These are phyloP conservation scores for Kuraishia cidri DNA, from an alignment of 805 yeast genomes.

Conservation along the genomic window DNA sequence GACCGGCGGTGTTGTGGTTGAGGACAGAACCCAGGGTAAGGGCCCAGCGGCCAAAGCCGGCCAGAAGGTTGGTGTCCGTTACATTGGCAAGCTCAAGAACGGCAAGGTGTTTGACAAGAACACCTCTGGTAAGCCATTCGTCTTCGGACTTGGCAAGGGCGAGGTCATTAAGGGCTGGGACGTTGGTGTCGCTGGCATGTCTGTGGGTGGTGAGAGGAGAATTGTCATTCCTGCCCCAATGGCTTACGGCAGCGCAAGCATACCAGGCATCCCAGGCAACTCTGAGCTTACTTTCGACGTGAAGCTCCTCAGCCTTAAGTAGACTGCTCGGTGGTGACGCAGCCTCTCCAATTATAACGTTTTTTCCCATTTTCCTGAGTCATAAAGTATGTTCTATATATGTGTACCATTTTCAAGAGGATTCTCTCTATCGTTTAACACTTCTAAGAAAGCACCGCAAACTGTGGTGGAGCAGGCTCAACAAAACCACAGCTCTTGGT, in stretches of 20 bases:
- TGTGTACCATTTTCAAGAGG: no score
- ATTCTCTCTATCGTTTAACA: no score
- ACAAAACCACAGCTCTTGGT: no score
- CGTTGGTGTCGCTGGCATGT: constrained; percentile 97
- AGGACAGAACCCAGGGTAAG: constrained; percentile 84
- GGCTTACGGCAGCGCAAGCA: constrained; percentile 91
- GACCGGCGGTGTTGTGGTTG: constrained; percentile 88
- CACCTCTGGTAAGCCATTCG: constrained; percentile 94
- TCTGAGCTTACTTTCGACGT: constrained; percentile 95
- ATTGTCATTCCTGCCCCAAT: constrained; percentile 90
- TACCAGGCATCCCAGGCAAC: constrained; percentile 98
- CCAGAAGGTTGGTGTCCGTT: constrained; percentile 90
- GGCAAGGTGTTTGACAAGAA: constrained; percentile 97
- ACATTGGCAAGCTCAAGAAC: constrained; percentile 94
- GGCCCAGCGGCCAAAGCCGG: constrained; percentile 88
- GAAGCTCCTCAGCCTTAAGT: constrained; percentile 85
- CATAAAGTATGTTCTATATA: no score
- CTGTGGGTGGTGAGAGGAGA: constrained; percentile 98
- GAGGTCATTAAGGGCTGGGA: constrained; percentile 99
- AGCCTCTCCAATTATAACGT: no score
- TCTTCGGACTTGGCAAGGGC: constrained; percentile 87
- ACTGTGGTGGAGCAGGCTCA: no score
- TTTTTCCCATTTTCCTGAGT: no score
- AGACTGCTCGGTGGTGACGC: no score
- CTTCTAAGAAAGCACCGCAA: no score